These are phyloP conservation scores for Penicillium aurantiogriseum DNA, from an alignment of 2,329 filamentous ascomycete species.

Conservation along the genomic window DNA sequence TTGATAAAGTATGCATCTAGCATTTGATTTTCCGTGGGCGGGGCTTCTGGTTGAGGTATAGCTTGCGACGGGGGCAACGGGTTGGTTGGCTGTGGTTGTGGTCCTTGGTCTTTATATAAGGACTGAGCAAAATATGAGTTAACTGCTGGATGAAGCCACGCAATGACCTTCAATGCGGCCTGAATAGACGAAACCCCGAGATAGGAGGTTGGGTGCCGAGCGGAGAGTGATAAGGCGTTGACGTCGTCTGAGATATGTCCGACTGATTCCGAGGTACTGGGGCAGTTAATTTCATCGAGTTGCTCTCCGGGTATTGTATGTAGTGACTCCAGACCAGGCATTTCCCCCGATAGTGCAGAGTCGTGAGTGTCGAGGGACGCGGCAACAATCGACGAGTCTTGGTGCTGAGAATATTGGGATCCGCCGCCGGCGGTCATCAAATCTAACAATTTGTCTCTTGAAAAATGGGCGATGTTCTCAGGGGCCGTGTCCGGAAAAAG, in stretches of 20 bases:
- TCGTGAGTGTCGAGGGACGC: slow-evolving; percentile 40
- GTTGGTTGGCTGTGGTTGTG: background rate
- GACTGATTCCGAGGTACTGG: slow-evolving; percentile 53
- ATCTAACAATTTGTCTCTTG: slow-evolving; percentile 57
- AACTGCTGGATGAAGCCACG: slow-evolving; percentile 50
- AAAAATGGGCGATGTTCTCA: slow-evolving; percentile 51
- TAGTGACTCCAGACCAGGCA: slow-evolving; percentile 54
- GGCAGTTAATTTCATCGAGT: slow-evolving; percentile 35
- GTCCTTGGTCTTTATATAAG: slow-evolving; percentile 15
- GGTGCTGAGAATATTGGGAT: slow-evolving; percentile 33
- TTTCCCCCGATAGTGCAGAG: slow-evolving; percentile 39
- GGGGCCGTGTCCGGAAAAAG: slow-evolving; percentile 59
- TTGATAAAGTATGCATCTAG: slow-evolving; percentile 71
- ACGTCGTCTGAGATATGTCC: slow-evolving; percentile 65
- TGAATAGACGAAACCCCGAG: slow-evolving; percentile 73
- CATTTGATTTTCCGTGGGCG: slow-evolving; percentile 61
- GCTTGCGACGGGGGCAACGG: slow-evolving; percentile 27
- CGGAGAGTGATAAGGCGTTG: slow-evolving; percentile 61
- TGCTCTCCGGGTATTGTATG: slow-evolving; percentile 69
- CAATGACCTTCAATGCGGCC: slow-evolving; percentile 67
- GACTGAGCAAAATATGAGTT: slow-evolving; percentile 44
- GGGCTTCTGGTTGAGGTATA: slow-evolving; percentile 13
- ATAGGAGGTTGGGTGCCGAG: slow-evolving; percentile 62
- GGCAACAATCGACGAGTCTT: slow-evolving; percentile 42
- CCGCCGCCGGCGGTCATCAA: slow-evolving; percentile 43